Conservation (phyloP, 1,284 basidiomycete species). For the Exobasidium rhododendri region DNA sequence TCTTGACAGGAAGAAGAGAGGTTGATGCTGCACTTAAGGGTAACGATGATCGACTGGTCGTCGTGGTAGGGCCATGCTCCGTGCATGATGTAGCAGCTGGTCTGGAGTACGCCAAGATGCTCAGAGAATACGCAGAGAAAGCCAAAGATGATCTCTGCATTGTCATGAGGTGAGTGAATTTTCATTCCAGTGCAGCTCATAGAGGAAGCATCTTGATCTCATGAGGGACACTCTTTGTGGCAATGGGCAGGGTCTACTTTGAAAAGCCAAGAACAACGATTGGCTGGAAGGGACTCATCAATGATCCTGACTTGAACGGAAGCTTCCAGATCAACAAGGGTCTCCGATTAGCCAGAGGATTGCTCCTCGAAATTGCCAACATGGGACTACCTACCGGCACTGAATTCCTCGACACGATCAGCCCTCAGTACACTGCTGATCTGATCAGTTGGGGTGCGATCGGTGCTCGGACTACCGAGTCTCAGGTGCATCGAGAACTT, state of each 20-base stretch:
- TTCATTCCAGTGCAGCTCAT: neutral
- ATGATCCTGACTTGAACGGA: slow-evolving; percentile 78
- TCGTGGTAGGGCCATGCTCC: slow-evolving; percentile 52
- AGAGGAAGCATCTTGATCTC: no score
- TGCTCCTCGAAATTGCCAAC: slow-evolving; percentile 66
- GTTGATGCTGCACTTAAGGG: slow-evolving; percentile 47
- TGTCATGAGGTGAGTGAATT: slow-evolving; percentile 69
- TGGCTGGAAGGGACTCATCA: slow-evolving; percentile 98
- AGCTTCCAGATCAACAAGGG: slow-evolving; percentile 93
- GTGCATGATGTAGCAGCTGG: slow-evolving; percentile 52
- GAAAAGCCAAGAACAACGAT: slow-evolving; percentile 72
- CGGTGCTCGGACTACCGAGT: slow-evolving; percentile 73
- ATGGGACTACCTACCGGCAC: slow-evolving; percentile 56
- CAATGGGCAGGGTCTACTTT: slow-evolving; percentile 50
- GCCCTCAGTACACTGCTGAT: slow-evolving; percentile 93
- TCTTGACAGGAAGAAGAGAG: slow-evolving; percentile 34
- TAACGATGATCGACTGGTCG: slow-evolving; percentile 48
- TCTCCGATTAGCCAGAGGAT: slow-evolving; percentile 79
- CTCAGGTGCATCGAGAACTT: slow-evolving; percentile 85
- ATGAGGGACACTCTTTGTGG: no score
- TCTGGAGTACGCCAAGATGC: slow-evolving; percentile 40
- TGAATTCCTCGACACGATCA: slow-evolving; percentile 68
- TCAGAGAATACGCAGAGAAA: slow-evolving; percentile 72
- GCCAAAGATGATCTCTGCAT: slow-evolving; percentile 85
- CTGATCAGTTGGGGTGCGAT: slow-evolving; percentile 96